Evolutionary conservation across 345 rosid genomes (phyloP).

Genomic region (Salix exigua): DNA sequence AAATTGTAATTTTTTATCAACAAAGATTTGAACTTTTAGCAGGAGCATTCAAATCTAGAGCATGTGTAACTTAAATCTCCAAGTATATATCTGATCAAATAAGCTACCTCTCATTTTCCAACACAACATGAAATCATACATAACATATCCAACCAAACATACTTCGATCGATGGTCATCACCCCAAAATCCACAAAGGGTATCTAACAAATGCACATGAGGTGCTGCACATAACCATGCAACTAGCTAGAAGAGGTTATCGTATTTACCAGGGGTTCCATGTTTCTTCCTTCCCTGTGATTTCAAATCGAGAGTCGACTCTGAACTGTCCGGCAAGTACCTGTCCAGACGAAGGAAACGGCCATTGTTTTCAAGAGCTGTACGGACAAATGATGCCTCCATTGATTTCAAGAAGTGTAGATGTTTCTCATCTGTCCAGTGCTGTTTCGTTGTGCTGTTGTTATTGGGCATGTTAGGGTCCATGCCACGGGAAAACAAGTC

Average conservation of each 20-base stretch:
- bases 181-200: not conserved
- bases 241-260: not conserved
- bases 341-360: slow-evolving; percentile 37
- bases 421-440: slow-evolving; percentile 54
- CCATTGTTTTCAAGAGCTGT: slow-evolving; percentile 27
- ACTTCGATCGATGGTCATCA: not conserved
- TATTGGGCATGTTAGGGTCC: slow-evolving; percentile 1
- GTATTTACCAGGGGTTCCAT: slow-evolving; percentile 16
- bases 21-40: no score
- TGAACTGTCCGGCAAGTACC: slow-evolving; percentile 42
- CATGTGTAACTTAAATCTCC: not conserved
- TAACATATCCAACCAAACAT: not conserved
- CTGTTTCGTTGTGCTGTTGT: slow-evolving; percentile 4
- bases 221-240: not conserved
- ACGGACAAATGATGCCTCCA: slow-evolving; percentile 50
- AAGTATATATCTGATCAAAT: not conserved
- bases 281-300: slow-evolving; percentile 18
- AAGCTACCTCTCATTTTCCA: not conserved
- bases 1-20: no score
- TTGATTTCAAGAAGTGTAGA: slow-evolving; percentile 32
- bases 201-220: not conserved
- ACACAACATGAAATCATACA: not conserved
- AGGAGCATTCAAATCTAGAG: no score
- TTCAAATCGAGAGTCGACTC: slow-evolving; percentile 48
- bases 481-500: not conserved